Evolutionary conservation across 352 stramenopile species (phyloP).

Genomic region (Aphanomyces cochlioides): DNA sequence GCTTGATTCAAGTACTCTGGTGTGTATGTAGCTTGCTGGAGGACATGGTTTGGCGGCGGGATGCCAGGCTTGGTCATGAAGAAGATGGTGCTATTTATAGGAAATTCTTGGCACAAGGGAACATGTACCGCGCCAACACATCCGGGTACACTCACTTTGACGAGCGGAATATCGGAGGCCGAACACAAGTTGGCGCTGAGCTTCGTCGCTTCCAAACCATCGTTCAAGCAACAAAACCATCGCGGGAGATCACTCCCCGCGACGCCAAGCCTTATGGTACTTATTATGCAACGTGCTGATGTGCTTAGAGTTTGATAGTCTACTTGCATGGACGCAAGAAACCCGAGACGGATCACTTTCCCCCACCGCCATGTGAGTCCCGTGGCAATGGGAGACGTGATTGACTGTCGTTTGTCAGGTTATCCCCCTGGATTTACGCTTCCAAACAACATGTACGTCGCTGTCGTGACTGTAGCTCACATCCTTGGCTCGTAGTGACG

Average conservation of each 20-base stretch:
- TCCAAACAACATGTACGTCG: slow-evolving; percentile 17
- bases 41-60: slow-evolving; percentile 21
- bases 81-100: slow-evolving; percentile 1
- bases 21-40: slow-evolving; percentile 17
- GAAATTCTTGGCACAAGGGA: neutral
- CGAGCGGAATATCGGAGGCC: slow-evolving; percentile 66
- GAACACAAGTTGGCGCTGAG: slow-evolving; percentile 70
- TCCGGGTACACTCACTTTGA: slow-evolving; percentile 71
- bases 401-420: neutral
- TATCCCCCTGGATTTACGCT: slow-evolving; percentile 8
- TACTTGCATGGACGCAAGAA: slow-evolving; percentile 13
- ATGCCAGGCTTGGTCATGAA: neutral
- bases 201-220: slow-evolving; percentile 76
- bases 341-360: slow-evolving; percentile 9
- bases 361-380: slow-evolving; percentile 18
- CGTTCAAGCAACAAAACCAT: slow-evolving; percentile 48
- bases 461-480: neutral
- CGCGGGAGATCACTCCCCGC: slow-evolving; percentile 49
- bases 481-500: neutral
- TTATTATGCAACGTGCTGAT: neutral
- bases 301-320: neutral
- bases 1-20: neutral
- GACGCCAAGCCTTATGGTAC: neutral
- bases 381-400: neutral
- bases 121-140: slow-evolving; percentile 59